Percentiles rank a stretch among this genome's conserved stretches.
Evolutionary conservation across 768 basidiomycete genomes (phyloP).

Genomic region (Xerocomellus intermedius): DNA sequence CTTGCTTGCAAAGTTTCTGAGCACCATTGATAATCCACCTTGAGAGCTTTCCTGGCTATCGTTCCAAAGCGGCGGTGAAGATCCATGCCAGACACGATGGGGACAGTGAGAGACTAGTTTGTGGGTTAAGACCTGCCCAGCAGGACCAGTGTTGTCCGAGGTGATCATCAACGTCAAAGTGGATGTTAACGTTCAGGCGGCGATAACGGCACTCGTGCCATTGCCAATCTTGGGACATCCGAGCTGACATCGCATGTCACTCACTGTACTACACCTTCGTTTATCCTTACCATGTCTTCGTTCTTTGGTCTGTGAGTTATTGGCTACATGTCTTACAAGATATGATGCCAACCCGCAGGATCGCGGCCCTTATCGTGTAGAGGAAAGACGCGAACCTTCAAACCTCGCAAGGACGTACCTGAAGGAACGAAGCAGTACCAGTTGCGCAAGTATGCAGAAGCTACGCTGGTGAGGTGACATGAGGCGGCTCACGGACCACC

Average conservation of each 20-base stretch:
- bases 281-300: conserved; percentile 60
- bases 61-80: not conserved
- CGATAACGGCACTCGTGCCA: not conserved
- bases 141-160: not conserved
- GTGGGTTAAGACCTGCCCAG: not conserved
- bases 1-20: not conserved
- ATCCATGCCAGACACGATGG: not conserved
- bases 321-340: not conserved
- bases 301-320: conserved; percentile 80
- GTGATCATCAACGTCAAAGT: not conserved
- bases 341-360: conserved; percentile 13
- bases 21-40: not conserved
- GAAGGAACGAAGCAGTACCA: conserved; percentile 98
- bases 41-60: not conserved
- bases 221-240: conserved; percentile 17
- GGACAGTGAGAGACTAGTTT: not conserved
- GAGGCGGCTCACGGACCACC: not conserved
- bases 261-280: conserved; percentile 7
- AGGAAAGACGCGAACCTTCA: conserved; percentile 93
- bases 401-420: conserved; percentile 90
- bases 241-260: conserved; percentile 2
- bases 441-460: conserved; percentile 95
- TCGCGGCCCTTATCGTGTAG: conserved; percentile 38
- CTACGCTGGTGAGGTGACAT: conserved; percentile 64
- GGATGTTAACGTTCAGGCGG: not conserved